Conservation (phyloP, 2,329 filamentous ascomycete genomes). For the Colletotrichum sp. region DNA sequence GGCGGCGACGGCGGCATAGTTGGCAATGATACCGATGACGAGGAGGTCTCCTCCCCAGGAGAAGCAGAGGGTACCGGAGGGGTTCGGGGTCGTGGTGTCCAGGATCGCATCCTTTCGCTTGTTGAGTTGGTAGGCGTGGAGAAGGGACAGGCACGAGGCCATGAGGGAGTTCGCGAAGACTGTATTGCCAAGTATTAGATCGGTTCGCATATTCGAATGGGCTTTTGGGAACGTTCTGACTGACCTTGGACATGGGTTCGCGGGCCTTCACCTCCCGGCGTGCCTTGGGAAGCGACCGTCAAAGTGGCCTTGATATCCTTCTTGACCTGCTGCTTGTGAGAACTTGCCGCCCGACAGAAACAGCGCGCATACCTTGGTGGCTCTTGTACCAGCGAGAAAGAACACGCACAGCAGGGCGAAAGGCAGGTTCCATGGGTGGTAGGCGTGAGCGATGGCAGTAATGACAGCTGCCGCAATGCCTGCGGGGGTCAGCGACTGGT, state of each 20-base stretch:
- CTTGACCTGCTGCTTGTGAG: slow-evolving; percentile 67
- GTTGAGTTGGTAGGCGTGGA: slow-evolving; percentile 66
- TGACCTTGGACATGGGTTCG: slow-evolving; percentile 81
- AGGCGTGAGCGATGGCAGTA: slow-evolving; percentile 65
- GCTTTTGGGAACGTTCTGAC: not conserved
- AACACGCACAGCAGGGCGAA: slow-evolving; percentile 84
- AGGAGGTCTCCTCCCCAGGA: slow-evolving; percentile 67
- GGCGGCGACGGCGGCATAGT: slow-evolving; percentile 90
- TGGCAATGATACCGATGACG: slow-evolving; percentile 71
- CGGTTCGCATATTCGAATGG: not conserved
- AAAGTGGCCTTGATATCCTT: slow-evolving; percentile 83
- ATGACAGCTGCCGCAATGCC: slow-evolving; percentile 32
- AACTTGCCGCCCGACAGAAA: not conserved
- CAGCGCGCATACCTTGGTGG: slow-evolving; percentile 71
- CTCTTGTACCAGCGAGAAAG: slow-evolving; percentile 83
- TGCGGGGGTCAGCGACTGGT: slow-evolving; percentile 66
- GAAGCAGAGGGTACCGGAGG: slow-evolving; percentile 56
- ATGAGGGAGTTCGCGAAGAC: slow-evolving; percentile 87
- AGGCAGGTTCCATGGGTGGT: slow-evolving; percentile 96
- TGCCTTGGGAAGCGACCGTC: slow-evolving; percentile 78
- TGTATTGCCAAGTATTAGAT: slow-evolving; percentile 26
- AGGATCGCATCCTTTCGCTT: slow-evolving; percentile 47
- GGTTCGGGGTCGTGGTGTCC: slow-evolving; percentile 33
- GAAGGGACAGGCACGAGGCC: slow-evolving; percentile 68
- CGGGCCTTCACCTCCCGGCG: slow-evolving; percentile 78